Evolutionary conservation across 1,139 yeast genomes (phyloP).

Genomic region (Nadsonia commutata): DNA sequence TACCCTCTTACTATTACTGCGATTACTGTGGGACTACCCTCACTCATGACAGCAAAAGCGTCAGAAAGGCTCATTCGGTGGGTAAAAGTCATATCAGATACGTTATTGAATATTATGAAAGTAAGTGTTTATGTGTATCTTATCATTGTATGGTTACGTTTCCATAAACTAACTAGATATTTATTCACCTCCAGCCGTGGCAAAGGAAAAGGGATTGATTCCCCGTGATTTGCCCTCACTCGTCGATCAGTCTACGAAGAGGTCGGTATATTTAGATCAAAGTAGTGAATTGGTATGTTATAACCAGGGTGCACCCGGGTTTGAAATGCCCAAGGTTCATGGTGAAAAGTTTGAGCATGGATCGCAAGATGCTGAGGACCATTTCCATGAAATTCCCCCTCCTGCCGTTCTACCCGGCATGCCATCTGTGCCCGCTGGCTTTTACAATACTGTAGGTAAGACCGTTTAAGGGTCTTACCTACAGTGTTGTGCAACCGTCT

Average conservation of each 20-base stretch:
- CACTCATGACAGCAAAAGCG: conserved; percentile 83
- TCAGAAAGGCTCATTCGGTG: conserved; percentile 63
- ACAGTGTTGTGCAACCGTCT: no score
- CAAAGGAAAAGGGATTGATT: conserved; percentile 15
- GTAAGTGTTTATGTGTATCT: conserved; percentile 13
- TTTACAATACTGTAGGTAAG: background rate
- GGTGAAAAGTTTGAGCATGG: background rate
- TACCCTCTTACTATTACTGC: conserved; percentile 40
- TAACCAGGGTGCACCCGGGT: background rate
- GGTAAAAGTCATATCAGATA: conserved; percentile 69
- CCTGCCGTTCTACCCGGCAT: background rate
- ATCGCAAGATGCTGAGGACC: background rate
- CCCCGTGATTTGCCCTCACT: conserved; percentile 12
- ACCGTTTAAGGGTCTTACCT: no score
- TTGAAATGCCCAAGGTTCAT: background rate
- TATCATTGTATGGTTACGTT: background rate
- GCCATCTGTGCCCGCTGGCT: background rate
- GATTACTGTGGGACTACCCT: conserved; percentile 69
- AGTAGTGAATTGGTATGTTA: background rate
- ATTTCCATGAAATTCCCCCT: background rate
- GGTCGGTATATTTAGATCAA: background rate
- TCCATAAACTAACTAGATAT: no score
- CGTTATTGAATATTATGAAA: conserved; percentile 66
- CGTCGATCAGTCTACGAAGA: background rate
- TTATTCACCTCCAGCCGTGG: no score